A percentile compares a stretch with the other conserved stretches of the same genome.
Conservation (phyloP, 1,139 yeast genomes). For the Protomyces pachydermus region DNA sequence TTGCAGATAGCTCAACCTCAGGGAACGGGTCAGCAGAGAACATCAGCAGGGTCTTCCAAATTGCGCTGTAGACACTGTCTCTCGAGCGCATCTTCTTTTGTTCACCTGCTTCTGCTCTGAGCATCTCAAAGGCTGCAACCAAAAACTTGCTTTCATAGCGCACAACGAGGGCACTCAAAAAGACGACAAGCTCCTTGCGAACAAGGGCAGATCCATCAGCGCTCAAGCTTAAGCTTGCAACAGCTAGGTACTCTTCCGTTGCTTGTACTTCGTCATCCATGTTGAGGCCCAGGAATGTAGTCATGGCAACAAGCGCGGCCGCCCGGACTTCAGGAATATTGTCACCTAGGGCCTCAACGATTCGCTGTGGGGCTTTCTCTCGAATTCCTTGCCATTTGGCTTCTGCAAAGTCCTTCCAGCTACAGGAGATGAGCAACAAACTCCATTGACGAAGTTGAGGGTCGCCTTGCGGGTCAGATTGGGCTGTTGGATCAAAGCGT, state of each 20-base stretch:
- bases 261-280: conserved; percentile 39
- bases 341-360: conserved; percentile 62
- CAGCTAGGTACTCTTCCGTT: conserved; percentile 44
- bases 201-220: conserved; percentile 90
- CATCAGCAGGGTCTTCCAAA: conserved; percentile 80
- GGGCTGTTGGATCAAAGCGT: conserved; percentile 55
- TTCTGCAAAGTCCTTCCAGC: conserved; percentile 69
- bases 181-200: conserved; percentile 74
- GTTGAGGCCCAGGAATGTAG: conserved; percentile 56
- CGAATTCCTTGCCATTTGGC: conserved; percentile 69
- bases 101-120: conserved; percentile 64
- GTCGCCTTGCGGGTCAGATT: conserved; percentile 41
- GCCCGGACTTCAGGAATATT: conserved; percentile 95
- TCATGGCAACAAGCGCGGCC: conserved; percentile 69
- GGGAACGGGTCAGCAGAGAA: conserved; percentile 84
- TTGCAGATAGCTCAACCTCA: conserved; percentile 72
- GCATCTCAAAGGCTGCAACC: conserved; percentile 80
- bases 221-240: conserved; percentile 48
- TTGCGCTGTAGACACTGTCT: conserved; percentile 79
- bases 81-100: conserved; percentile 44
- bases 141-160: conserved; percentile 70
- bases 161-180: conserved; percentile 67
- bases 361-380: conserved; percentile 56
- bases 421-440: conserved; percentile 66
- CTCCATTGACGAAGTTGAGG: conserved; percentile 93